Conservation (phyloP, 176 grass and related monocot genomes). For the Oryza nivara region DNA sequence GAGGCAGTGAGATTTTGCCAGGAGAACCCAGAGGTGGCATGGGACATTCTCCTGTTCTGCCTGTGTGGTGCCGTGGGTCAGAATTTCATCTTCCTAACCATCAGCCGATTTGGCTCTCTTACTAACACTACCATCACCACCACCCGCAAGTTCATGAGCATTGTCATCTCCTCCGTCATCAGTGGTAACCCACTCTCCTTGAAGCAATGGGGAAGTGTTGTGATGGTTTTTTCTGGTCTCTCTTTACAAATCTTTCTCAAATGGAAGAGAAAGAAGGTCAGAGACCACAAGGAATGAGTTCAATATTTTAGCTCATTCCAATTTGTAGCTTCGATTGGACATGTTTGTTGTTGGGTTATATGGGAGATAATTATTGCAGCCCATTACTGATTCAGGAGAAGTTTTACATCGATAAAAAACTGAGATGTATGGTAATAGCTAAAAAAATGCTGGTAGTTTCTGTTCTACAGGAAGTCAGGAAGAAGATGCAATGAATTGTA, state of each 20-base stretch:
- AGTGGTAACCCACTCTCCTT: slow-evolving; percentile 77
- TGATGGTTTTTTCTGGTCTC: slow-evolving; percentile 61
- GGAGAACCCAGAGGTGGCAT: slow-evolving; percentile 86
- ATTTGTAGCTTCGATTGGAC: slow-evolving; percentile 35
- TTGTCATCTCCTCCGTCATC: slow-evolving; percentile 81
- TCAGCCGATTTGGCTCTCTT: slow-evolving; percentile 90
- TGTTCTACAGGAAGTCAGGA: slow-evolving; percentile 16
- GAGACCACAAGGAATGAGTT: slow-evolving; percentile 52
- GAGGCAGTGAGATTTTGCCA: slow-evolving; percentile 81
- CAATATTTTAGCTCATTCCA: slow-evolving; percentile 7
- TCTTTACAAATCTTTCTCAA: slow-evolving; percentile 86
- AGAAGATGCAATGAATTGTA: slow-evolving; percentile 36
- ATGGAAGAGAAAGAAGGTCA: slow-evolving; percentile 77
- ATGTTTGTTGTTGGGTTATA: slow-evolving; percentile 31
- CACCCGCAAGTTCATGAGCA: slow-evolving; percentile 93
- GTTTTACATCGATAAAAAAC: slow-evolving; percentile 4
- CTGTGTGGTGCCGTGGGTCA: slow-evolving; percentile 84
- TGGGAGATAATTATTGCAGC: slow-evolving; percentile 27
- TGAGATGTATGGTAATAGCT: not conserved
- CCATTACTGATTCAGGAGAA: slow-evolving; percentile 31
- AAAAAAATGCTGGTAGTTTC: slow-evolving; percentile 13
- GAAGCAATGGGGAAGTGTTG: slow-evolving; percentile 82
- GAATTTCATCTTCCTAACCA: slow-evolving; percentile 99
- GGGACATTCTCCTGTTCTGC: slow-evolving; percentile 91
- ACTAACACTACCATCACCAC: slow-evolving; percentile 98